Evolutionary conservation across 192 early-diverging fungal genomes (phyloP).

Genomic region (Lobosporangium transversale): DNA sequence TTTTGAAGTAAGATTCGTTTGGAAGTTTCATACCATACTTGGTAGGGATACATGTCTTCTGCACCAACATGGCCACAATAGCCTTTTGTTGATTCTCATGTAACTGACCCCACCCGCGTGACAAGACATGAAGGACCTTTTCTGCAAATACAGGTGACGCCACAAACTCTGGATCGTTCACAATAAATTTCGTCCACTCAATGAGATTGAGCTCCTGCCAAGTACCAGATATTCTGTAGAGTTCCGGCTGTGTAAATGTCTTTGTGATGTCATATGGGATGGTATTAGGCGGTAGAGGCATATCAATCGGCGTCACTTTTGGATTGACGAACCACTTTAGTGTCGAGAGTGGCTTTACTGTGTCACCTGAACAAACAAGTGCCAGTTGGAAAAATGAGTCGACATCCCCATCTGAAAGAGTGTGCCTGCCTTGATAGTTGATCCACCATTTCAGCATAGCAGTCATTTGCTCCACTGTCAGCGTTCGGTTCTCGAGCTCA

Average conservation of each 20-base stretch:
- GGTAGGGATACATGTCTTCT: conserved; percentile 76
- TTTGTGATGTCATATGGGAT: conserved; percentile 74
- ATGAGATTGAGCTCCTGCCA: conserved; percentile 67
- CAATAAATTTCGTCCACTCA: conserved; percentile 71
- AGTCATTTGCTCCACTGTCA: conserved; percentile 68
- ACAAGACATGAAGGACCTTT: conserved; percentile 65
- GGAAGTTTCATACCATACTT: conserved; percentile 74
- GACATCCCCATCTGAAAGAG: conserved; percentile 39
- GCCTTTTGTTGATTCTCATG: conserved; percentile 45
- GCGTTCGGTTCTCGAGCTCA: conserved; percentile 68
- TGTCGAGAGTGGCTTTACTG: conserved; percentile 55
- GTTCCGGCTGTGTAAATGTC: conserved; percentile 67
- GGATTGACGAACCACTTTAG: conserved; percentile 73
- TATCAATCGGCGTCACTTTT: conserved; percentile 69
- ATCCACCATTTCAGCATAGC: conserved; percentile 85
- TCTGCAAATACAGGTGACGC: conserved; percentile 70
- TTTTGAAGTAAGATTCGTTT: conserved; percentile 78
- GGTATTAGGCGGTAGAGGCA: conserved; percentile 67
- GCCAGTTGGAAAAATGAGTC: conserved; percentile 61
- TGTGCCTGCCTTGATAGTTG: conserved; percentile 48
- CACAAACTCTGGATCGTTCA: conserved; percentile 58
- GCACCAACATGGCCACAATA: conserved; percentile 32
- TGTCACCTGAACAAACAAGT: conserved; percentile 56
- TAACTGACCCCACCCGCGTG: conserved; percentile 54
- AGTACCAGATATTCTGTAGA: conserved; percentile 61